Percentiles rank a stretch among this genome's conserved stretches.
These are phyloP conservation scores for Powellomyces hirtus DNA, from an alignment of 192 early-diverging fungal genomes.

Conservation along the genomic window DNA sequence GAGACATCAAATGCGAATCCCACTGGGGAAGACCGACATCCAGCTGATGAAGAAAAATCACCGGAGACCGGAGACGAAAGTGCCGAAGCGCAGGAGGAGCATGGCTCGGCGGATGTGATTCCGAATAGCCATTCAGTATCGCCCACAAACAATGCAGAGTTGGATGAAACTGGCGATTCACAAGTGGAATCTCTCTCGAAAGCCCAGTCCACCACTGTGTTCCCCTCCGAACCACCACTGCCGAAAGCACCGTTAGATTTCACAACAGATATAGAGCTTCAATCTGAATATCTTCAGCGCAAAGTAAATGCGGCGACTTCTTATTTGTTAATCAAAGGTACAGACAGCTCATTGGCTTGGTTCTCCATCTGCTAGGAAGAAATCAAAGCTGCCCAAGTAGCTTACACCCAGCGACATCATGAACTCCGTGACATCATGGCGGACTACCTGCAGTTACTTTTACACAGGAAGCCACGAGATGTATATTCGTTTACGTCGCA, in stretches of 20 bases:
- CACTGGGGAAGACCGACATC: too few relatives aligned
- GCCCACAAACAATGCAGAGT: too few relatives aligned
- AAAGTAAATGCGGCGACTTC: conserved; percentile 18
- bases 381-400: conserved; percentile 27
- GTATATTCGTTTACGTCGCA: conserved; percentile 43
- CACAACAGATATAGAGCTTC: conserved; percentile 35
- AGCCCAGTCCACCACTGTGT: too few relatives aligned
- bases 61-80: too few relatives aligned
- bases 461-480: conserved; percentile 45
- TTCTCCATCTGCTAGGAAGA: conserved; percentile 15
- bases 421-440: conserved; percentile 44
- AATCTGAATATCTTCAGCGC: conserved; percentile 39
- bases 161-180: too few relatives aligned
- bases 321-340: not conserved
- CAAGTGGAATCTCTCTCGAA: too few relatives aligned
- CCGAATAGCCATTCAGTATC: too few relatives aligned
- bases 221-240: not conserved
- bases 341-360: not conserved
- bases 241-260: not conserved
- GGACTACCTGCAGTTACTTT: conserved; percentile 48
- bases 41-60: too few relatives aligned
- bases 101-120: too few relatives aligned
- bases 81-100: too few relatives aligned
- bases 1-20: too few relatives aligned
- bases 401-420: conserved; percentile 36